Conservation (phyloP, 805 yeast genomes). For the Saturnispora halmiae region DNA sequence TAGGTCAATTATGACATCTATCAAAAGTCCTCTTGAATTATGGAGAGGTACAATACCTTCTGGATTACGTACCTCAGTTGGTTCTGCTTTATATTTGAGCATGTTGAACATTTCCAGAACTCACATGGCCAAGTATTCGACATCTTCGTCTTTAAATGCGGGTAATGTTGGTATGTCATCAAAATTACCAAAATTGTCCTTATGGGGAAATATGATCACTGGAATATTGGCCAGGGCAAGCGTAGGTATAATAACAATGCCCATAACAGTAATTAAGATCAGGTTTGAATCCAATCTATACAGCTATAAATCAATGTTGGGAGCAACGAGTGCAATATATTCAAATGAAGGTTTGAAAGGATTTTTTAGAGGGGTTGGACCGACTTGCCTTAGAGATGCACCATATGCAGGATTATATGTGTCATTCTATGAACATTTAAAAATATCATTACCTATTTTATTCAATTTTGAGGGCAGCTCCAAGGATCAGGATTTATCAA, state of each 20-base stretch:
- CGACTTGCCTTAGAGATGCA: constrained; percentile 83
- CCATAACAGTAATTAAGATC: constrained; percentile 83
- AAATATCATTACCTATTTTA: constrained; percentile 42
- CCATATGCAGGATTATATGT: constrained; percentile 95
- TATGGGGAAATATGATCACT: constrained; percentile 56
- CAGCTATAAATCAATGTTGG: constrained; percentile 52
- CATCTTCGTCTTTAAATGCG: background rate
- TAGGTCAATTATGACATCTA: constrained; percentile 29
- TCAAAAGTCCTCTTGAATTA: constrained; percentile 40
- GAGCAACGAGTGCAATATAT: constrained; percentile 52
- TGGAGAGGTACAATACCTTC: constrained; percentile 97
- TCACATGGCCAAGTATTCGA: background rate
- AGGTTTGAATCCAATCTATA: constrained; percentile 79
- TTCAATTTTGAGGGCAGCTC: constrained; percentile 17
- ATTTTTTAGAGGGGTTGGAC: constrained; percentile 80
- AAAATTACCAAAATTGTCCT: constrained; percentile 63
- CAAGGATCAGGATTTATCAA: constrained; percentile 12
- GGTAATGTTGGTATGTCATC: constrained; percentile 20
- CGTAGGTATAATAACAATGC: constrained; percentile 89
- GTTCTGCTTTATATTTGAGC: constrained; percentile 80
- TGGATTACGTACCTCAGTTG: constrained; percentile 80
- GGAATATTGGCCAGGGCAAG: constrained; percentile 74
- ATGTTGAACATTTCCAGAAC: constrained; percentile 56
- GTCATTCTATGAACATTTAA: constrained; percentile 70
- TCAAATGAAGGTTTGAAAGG: constrained; percentile 47